Evolutionary conservation across 371 early-diverging fungal species (phyloP).

Genomic region (Rhizomucor pusillus): DNA sequence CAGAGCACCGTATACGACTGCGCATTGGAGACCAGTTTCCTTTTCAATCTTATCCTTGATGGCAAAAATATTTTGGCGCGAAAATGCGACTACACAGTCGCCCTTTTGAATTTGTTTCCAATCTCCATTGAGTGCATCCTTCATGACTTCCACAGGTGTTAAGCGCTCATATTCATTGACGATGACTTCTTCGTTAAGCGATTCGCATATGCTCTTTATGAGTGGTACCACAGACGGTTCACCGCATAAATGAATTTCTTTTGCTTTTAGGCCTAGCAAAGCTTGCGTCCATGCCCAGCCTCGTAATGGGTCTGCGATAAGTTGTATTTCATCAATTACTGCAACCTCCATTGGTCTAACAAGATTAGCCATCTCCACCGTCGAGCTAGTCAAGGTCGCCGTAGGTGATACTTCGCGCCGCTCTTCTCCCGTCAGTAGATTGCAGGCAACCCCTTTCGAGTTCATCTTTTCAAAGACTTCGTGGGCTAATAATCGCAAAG

Average conservation of each 20-base stretch:
- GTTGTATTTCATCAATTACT: conserved; percentile 96
- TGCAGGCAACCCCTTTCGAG: conserved; percentile 68
- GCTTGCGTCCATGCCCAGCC: conserved; percentile 98
- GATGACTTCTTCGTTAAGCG: conserved; percentile 75
- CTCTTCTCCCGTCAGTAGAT: conserved; percentile 93
- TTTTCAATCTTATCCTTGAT: conserved; percentile 75
- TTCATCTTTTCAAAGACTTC: conserved; percentile 91
- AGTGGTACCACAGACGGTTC: conserved; percentile 86
- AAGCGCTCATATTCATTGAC: conserved; percentile 81
- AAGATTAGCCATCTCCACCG: conserved; percentile 89
- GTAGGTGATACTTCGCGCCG: conserved; percentile 50
- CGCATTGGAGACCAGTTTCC: conserved; percentile 74
- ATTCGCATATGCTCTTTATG: conserved; percentile 69
- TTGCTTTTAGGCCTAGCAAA: conserved; percentile 75
- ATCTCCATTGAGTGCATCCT: conserved; percentile 51
- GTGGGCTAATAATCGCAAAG: conserved; percentile 89
- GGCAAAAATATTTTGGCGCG: conserved; percentile 75
- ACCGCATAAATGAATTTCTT: conserved; percentile 92
- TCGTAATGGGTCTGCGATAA: conserved; percentile 83
- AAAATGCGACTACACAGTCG: conserved; percentile 90
- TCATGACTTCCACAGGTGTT: conserved; percentile 61
- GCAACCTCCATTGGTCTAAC: conserved; percentile 73
- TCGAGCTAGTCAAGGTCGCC: conserved; percentile 66
- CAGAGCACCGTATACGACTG: conserved; percentile 91
- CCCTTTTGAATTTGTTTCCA: conserved; percentile 68